Percentiles rank a stretch among this genome's conserved stretches.
phyloP scores from a whole-genome alignment of 2,329 filamentous ascomycete genomes.

The Pseudonectria foliicola region DNA sequence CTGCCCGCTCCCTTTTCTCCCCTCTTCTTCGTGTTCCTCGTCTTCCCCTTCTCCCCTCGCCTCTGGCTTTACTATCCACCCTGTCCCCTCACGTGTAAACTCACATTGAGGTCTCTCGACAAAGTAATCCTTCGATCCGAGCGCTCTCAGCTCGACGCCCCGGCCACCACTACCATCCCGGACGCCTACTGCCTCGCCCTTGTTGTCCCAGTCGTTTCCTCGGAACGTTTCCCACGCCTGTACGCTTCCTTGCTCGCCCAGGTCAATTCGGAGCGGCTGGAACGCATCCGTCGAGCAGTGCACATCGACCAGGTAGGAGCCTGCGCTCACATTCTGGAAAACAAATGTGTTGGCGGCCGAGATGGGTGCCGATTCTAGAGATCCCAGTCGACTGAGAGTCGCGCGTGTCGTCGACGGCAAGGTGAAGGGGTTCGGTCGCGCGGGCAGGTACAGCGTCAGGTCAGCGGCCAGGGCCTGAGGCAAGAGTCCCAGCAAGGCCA shows the following conservation, averaged over 20 bases:
- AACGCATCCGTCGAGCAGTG: constrained; percentile 70
- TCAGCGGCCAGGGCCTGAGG: constrained; percentile 25
- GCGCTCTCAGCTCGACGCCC: constrained; percentile 53
- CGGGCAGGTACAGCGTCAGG: constrained; percentile 39
- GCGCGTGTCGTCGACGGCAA: constrained; percentile 62
- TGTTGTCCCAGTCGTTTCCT: constrained; percentile 85
- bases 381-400: constrained; percentile 41
- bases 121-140: constrained; percentile 67
- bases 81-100: constrained; percentile 26
- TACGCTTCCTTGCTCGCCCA: constrained; percentile 42
- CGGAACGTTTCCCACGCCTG: constrained; percentile 77
- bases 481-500: constrained; percentile 30
- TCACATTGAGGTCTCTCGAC: constrained; percentile 68
- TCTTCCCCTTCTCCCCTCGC: background rate
- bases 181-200: constrained; percentile 54
- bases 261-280: constrained; percentile 72
- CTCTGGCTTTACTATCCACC: too few relatives aligned
- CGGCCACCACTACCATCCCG: constrained; percentile 29
- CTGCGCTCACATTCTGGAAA: constrained; percentile 64
- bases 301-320: constrained; percentile 77
- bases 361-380: constrained; percentile 49
- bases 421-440: constrained; percentile 43
- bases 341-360: constrained; percentile 63
- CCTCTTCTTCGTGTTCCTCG: too few relatives aligned
- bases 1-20: too few relatives aligned